Evolutionary conservation across 2,329 filamentous ascomycete species (phyloP).

Genomic region (Chaetomiaceae sp.): DNA sequence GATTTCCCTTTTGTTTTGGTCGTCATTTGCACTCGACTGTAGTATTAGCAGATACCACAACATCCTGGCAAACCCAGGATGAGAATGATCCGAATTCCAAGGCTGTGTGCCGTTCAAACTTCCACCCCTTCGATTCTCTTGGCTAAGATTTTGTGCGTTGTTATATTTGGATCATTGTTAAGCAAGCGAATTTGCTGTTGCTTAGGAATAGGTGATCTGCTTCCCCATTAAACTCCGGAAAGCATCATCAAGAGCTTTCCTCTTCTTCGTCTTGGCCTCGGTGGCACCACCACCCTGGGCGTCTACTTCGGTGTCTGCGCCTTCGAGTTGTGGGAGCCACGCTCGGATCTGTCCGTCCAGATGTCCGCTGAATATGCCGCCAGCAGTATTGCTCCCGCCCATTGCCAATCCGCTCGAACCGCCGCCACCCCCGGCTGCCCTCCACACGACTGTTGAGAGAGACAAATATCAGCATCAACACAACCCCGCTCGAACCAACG

Average conservation of each 20-base stretch:
- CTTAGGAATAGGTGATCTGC: conserved; percentile 58
- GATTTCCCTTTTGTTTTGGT: conserved; percentile 5
- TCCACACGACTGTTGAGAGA: conserved; percentile 64
- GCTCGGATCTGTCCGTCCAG: conserved; percentile 76
- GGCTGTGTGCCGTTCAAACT: not conserved
- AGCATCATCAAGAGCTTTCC: conserved; percentile 74
- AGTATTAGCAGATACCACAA: conserved; percentile 14
- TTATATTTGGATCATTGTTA: no score
- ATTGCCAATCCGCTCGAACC: conserved; percentile 56
- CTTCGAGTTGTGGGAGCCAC: conserved; percentile 61
- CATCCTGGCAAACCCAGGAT: not conserved
- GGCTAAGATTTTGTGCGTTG: no score
- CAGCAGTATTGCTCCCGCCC: conserved; percentile 49
- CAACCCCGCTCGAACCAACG: no score
- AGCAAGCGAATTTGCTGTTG: no score
- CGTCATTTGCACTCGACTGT: not conserved
- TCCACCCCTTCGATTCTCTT: no score
- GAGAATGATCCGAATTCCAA: not conserved
- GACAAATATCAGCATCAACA: no score
- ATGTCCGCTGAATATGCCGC: conserved; percentile 72
- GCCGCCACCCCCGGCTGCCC: conserved; percentile 56
- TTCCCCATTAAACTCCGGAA: conserved; percentile 71
- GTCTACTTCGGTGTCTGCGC: conserved; percentile 40
- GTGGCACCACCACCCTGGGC: conserved; percentile 41
- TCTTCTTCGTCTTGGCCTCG: conserved; percentile 62